Evolutionary conservation across 2,329 filamentous ascomycete genomes (phyloP).

Genomic region (Lizonia empirigonia): DNA sequence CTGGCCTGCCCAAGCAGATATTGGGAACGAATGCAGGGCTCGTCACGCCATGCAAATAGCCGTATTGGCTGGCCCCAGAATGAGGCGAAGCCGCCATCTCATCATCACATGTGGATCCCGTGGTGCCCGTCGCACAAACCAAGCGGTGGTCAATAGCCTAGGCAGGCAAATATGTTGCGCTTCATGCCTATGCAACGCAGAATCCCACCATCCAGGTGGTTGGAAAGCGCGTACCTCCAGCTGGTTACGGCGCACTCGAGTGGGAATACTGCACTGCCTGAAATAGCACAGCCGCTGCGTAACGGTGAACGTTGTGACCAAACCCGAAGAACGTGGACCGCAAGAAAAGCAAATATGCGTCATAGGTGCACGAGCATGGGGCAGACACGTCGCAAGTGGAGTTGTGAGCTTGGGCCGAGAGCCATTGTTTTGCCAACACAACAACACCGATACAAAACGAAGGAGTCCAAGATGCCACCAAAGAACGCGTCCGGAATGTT

Average conservation of each 20-base stretch:
- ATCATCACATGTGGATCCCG: slow-evolving; percentile 21
- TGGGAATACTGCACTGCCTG: not conserved
- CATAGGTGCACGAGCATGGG: slow-evolving; percentile 14
- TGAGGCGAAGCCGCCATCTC: slow-evolving; percentile 22
- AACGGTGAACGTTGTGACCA: slow-evolving; percentile 10
- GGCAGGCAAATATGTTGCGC: slow-evolving; percentile 18
- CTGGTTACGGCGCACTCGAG: not conserved
- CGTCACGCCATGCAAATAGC: slow-evolving; percentile 11
- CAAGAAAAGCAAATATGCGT: slow-evolving; percentile 10
- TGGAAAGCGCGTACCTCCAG: slow-evolving; percentile 2
- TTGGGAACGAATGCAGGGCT: slow-evolving; percentile 7
- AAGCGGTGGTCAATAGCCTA: slow-evolving; percentile 10
- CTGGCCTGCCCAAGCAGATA: not conserved
- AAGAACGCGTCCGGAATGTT: slow-evolving; percentile 1
- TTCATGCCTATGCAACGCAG: slow-evolving; percentile 18
- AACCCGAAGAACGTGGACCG: slow-evolving; percentile 6
- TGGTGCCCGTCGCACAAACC: slow-evolving; percentile 17
- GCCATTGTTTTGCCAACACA: slow-evolving; percentile 12
- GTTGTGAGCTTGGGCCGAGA: slow-evolving; percentile 8
- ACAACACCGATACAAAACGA: slow-evolving; percentile 2
- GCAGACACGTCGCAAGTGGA: slow-evolving; percentile 17
- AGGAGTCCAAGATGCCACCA: not conserved
- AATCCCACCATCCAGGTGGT: slow-evolving; percentile 10
- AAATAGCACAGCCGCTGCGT: slow-evolving; percentile 3
- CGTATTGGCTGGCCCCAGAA: slow-evolving; percentile 15